Evolutionary conservation across 1,139 yeast species (phyloP).

Genomic region (Taphrina wiesneri): DNA sequence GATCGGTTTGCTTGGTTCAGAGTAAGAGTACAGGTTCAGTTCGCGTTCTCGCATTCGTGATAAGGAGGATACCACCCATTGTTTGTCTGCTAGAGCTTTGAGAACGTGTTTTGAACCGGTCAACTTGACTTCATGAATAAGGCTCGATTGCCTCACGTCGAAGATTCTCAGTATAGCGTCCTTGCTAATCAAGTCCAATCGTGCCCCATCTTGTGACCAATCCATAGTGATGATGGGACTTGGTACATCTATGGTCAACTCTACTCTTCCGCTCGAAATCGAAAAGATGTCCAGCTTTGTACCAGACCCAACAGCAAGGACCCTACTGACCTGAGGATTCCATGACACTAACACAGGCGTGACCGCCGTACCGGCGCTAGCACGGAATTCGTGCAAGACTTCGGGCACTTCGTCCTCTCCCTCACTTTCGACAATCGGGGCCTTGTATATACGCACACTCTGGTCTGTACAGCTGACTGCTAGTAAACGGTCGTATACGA

Average conservation of each 20-base stretch:
- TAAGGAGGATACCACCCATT: conserved; percentile 22
- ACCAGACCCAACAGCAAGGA: conserved; percentile 25
- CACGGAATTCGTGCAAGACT: conserved; percentile 15
- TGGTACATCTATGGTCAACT: not conserved
- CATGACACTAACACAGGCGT: conserved; percentile 18
- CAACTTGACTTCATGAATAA: conserved; percentile 1
- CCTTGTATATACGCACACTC: conserved; percentile 14
- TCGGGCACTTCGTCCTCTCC: not conserved
- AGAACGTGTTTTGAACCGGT: conserved; percentile 25
- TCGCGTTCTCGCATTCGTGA: conserved; percentile 30
- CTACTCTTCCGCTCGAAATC: not conserved
- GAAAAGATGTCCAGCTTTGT: conserved; percentile 14
- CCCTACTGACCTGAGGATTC: conserved; percentile 26
- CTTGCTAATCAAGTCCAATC: not conserved
- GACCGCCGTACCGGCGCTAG: conserved; percentile 21
- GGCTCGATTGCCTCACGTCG: conserved; percentile 1
- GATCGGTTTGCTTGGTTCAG: conserved; percentile 11
- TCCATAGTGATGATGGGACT: conserved; percentile 20
- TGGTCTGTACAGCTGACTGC: conserved; percentile 24
- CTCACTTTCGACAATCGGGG: conserved; percentile 10
- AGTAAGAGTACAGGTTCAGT: conserved; percentile 7
- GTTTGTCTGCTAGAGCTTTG: conserved; percentile 16
- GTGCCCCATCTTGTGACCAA: conserved; percentile 27
- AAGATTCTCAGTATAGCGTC: conserved; percentile 16
- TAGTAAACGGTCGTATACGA: conserved; percentile 13